These are phyloP conservation scores for Penicillium sp. DNA, from an alignment of 2,329 filamentous ascomycete species.

Conservation along the genomic window DNA sequence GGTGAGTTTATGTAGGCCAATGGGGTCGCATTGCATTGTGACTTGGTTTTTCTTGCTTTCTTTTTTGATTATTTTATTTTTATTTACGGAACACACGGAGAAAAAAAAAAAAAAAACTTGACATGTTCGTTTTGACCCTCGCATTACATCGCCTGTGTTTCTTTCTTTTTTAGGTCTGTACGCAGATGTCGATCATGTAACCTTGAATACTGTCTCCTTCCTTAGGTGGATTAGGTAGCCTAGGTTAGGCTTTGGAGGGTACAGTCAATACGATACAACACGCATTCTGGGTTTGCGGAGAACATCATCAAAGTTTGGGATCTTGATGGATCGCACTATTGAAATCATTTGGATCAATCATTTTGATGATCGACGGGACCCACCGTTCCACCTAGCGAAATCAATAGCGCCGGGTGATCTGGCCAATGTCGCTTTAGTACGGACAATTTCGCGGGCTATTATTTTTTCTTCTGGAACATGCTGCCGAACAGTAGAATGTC, in stretches of 20 bases:
- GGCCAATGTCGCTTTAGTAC: slow-evolving; percentile 3
- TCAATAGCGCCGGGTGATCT: slow-evolving; percentile 20
- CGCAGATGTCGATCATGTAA: background rate
- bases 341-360: slow-evolving; percentile 13
- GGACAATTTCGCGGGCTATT: background rate
- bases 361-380: slow-evolving; percentile 17
- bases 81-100: background rate
- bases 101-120: background rate
- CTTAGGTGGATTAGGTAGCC: background rate
- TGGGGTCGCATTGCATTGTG: background rate
- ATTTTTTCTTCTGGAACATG: slow-evolving; percentile 8
- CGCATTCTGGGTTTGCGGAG: background rate
- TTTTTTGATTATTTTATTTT: background rate
- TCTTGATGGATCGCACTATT: slow-evolving; percentile 17
- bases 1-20: slow-evolving; percentile 4
- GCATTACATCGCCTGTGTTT: background rate
- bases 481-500: background rate
- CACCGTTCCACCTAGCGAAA: slow-evolving; percentile 13
- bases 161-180: background rate
- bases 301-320: background rate
- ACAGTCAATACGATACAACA: background rate
- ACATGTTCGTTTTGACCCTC: background rate
- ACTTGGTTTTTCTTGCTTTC: background rate
- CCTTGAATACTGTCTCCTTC: background rate
- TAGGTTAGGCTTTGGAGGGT: background rate